Evolutionary conservation across 495 filamentous ascomycete species (phyloP), one percentile per base, ranked within the genome.

Genomic region (Penicillium atrosanguineum): DNA sequence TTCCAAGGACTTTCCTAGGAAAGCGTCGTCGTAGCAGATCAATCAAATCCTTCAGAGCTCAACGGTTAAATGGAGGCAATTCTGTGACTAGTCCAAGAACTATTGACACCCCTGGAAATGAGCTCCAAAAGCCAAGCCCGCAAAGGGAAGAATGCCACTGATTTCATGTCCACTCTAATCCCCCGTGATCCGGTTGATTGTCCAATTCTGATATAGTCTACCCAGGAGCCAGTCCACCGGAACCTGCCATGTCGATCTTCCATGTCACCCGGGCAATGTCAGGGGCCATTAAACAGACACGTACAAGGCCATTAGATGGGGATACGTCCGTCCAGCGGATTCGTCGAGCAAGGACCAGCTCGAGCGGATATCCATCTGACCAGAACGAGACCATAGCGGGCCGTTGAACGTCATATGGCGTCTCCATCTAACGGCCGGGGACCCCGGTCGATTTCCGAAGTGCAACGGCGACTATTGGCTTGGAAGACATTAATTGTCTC

Each of bases 391-490:
- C 44, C 54, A 55, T 51, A 46, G 61, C 58, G 52, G 62, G 49
- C 52, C 59, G 52, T 59, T 54, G 19, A 21, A 53, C 37, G 44
- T 44, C 44, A 46, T 44, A 55, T 48, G 52, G 45, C 34, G 50
- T 44, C 54, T 48, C 57, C 57, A 55, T 61, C 54, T 55, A 56
- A 64, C 57, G 61, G 61, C 46, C 46, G 40, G 29, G 45, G 43
- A 46, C 26, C 43, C 48, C 48, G 47, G 42, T 39, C 47, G 19
- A 2, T 42, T 45, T 38, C 40, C 43, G 29, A 44, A 46, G 21
- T 42, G 23, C n/a, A 7, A 42, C 26, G 48, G 25, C 18, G n/a
- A 43, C 36, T n/a, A 49, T 56, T 62, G 51, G 47, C 26, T 31
- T 25, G 39, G 38, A 40, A 40, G 38, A 20, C 19, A 16, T 4